These are phyloP conservation scores for Termitomyces sp. DNA, from an alignment of 768 basidiomycete species.

Conservation along the genomic window DNA sequence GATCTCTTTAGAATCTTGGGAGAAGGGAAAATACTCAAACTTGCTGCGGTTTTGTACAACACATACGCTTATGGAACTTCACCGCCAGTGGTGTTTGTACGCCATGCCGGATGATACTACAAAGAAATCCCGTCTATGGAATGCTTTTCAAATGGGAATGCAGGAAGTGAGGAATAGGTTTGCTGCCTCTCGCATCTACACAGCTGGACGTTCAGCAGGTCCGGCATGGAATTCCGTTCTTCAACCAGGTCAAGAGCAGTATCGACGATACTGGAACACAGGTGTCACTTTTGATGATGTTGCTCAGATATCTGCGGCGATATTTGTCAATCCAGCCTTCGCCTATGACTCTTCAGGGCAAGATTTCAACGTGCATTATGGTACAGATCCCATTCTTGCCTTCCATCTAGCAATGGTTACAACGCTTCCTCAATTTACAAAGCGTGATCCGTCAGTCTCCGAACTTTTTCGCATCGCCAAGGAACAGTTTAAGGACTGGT, in stretches of 20 bases:
- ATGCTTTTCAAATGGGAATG: conserved; percentile 17
- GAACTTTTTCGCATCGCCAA: conserved; percentile 24
- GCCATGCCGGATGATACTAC: conserved; percentile 16
- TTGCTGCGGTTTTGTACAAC: conserved; percentile 32
- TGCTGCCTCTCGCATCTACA: neutral
- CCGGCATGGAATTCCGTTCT: conserved; percentile 20
- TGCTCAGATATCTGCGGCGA: conserved; percentile 15
- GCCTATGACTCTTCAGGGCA: conserved; percentile 32
- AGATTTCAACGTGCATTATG: conserved; percentile 37
- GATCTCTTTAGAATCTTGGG: conserved; percentile 30
- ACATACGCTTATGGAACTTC: conserved; percentile 32
- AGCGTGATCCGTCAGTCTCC: conserved; percentile 6
- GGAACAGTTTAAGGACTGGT: conserved; percentile 30
- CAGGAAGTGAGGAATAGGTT: conserved; percentile 9
- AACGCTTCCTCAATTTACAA: conserved; percentile 16
- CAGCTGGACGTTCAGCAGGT: conserved; percentile 28
- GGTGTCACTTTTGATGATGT: conserved; percentile 28
- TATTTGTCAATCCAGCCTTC: conserved; percentile 40
- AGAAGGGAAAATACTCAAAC: conserved; percentile 27
- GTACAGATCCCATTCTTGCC: conserved; percentile 31
- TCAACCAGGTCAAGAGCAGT: conserved; percentile 14
- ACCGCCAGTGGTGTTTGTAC: conserved; percentile 32
- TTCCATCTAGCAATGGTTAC: conserved; percentile 33
- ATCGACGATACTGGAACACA: conserved; percentile 32
- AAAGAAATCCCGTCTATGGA: conserved; percentile 17